Evolutionary conservation across 495 filamentous ascomycete genomes (phyloP).

Genomic region (Penicillium alfredii): DNA sequence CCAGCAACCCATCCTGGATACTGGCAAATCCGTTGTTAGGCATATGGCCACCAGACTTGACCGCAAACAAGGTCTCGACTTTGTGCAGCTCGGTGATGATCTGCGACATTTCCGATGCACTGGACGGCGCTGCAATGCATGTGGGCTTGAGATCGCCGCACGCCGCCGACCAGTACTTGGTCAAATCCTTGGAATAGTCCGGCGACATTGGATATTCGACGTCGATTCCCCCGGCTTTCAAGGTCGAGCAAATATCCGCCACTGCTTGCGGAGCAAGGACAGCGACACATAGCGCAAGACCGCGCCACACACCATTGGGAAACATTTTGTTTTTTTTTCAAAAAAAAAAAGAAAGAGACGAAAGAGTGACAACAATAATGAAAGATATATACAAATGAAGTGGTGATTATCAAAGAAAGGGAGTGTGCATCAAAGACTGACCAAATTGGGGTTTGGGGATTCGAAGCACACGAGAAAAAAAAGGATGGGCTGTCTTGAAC

Average conservation of each 20-base stretch:
- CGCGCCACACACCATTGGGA: slow-evolving; percentile 15
- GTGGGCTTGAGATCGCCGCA: slow-evolving; percentile 36
- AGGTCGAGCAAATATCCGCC: slow-evolving; percentile 34
- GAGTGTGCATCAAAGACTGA: neutral
- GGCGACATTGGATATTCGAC: slow-evolving; percentile 25
- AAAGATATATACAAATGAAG: no score
- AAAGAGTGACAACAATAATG: neutral
- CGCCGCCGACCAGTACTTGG: slow-evolving; percentile 37
- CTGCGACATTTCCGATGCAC: slow-evolving; percentile 32
- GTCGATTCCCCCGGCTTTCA: slow-evolving; percentile 24
- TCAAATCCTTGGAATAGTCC: slow-evolving; percentile 22
- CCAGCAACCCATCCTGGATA: slow-evolving; percentile 35
- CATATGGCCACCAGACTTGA: slow-evolving; percentile 43
- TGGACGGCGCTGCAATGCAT: slow-evolving; percentile 37
- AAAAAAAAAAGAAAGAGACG: neutral
- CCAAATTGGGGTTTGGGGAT: no score
- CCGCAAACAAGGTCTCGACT: slow-evolving; percentile 32
- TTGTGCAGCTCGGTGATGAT: slow-evolving; percentile 33
- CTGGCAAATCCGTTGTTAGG: slow-evolving; percentile 41
- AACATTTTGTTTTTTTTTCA: slow-evolving; percentile 11
- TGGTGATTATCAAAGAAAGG: no score
- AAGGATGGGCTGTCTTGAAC: neutral
- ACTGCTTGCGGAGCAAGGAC: slow-evolving; percentile 15
- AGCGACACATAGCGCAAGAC: slow-evolving; percentile 16
- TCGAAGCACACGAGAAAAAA: neutral